Evolutionary conservation across 75 land plant genomes (phyloP).

Genomic region (Selaginella tamariscina): DNA sequence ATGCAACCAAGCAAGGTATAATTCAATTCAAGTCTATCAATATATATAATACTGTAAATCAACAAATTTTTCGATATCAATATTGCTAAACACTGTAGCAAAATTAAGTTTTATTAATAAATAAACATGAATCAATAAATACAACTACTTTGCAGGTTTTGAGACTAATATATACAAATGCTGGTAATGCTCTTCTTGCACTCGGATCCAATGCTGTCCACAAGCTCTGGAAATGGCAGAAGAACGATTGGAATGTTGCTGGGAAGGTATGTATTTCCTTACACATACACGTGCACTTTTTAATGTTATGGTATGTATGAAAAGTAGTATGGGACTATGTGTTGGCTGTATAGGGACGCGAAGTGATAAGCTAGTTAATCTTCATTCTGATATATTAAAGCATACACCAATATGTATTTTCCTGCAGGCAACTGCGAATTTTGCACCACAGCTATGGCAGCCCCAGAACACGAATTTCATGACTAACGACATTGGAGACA

Average conservation of each 20-base stretch:
- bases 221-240: slow-evolving; percentile 63
- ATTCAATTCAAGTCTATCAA: no score
- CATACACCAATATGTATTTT: background rate
- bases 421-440: slow-evolving; percentile 44
- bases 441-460: slow-evolving; percentile 58
- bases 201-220: slow-evolving; percentile 44
- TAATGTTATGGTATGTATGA: no score
- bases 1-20: slow-evolving; percentile 67
- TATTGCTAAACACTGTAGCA: no score
- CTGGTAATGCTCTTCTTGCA: slow-evolving; percentile 46
- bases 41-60: no score
- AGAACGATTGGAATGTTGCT: slow-evolving; percentile 38
- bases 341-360: no score
- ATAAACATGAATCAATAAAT: background rate
- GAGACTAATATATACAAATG: slow-evolving; percentile 57
- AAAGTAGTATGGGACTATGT: no score
- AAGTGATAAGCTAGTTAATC: no score
- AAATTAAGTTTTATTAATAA: background rate
- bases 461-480: slow-evolving; percentile 54
- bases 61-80: no score
- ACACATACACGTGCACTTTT: no score
- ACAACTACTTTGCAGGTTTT: slow-evolving; percentile 26
- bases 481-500: slow-evolving; percentile 56
- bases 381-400: no score
- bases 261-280: slow-evolving; percentile 42